Conservation (phyloP, 2,329 filamentous ascomycete species). For the Furcasterigmium sp. region DNA sequence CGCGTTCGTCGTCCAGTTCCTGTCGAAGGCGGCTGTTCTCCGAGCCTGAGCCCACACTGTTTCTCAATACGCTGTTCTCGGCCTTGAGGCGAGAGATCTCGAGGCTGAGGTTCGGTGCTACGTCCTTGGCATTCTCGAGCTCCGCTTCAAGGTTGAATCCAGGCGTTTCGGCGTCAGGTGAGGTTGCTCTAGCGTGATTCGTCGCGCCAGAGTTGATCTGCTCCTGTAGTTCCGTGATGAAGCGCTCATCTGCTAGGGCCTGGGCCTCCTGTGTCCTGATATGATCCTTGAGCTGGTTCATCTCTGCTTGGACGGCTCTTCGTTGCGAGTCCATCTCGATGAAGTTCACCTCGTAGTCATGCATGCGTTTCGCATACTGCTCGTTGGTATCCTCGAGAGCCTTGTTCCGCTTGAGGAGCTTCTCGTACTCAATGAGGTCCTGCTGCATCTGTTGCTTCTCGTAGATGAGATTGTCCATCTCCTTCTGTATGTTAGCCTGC, state of each 20-base stretch:
- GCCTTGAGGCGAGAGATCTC: conserved; percentile 55
- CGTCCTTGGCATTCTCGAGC: conserved; percentile 42
- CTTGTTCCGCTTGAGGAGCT: conserved; percentile 27
- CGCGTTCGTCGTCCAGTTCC: conserved; percentile 50
- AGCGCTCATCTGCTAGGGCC: conserved; percentile 43
- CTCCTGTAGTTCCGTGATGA: conserved; percentile 56
- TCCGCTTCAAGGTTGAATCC: conserved; percentile 54
- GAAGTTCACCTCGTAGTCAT: conserved; percentile 28
- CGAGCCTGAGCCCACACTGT: conserved; percentile 46
- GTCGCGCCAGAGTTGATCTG: conserved; percentile 38
- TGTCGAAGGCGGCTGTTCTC: conserved; percentile 49
- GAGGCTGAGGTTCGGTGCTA: conserved; percentile 36
- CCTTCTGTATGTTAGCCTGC: conserved; percentile 48
- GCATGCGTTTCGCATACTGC: conserved; percentile 20
- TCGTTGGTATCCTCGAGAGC: conserved; percentile 28
- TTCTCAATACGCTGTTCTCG: conserved; percentile 55
- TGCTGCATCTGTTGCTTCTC: conserved; percentile 49
- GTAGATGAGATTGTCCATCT: conserved; percentile 49
- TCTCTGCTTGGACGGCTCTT: conserved; percentile 39
- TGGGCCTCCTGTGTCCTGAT: conserved; percentile 34
- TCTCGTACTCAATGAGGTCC: conserved; percentile 30
- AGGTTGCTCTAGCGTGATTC: conserved; percentile 2
- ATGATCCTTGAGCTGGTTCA: conserved; percentile 34
- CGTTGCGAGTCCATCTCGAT: conserved; percentile 34
- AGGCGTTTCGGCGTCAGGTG: conserved; percentile 12